These are phyloP conservation scores for Citrullus mucosospermus DNA, from an alignment of 306 rosid species.

Conservation along the genomic window DNA sequence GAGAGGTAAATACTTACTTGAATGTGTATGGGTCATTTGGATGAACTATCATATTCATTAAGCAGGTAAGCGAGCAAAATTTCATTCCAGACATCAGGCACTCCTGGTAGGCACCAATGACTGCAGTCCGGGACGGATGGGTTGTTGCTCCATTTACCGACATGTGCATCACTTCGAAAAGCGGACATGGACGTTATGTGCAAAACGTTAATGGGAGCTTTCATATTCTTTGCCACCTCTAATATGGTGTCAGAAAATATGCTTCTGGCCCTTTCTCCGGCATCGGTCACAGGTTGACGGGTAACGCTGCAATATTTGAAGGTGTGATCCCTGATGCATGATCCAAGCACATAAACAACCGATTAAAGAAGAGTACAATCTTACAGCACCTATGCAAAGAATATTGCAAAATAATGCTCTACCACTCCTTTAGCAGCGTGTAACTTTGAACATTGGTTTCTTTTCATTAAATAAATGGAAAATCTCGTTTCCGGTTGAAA, in stretches of 20 bases:
- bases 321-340: conserved; percentile 40
- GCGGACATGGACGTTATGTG: conserved; percentile 72
- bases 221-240: conserved; percentile 43
- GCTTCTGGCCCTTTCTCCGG: conserved; percentile 39
- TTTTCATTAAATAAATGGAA: background rate
- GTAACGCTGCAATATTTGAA: conserved; percentile 53
- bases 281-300: conserved; percentile 41
- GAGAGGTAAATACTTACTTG: background rate
- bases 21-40: conserved; percentile 2
- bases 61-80: conserved; percentile 53
- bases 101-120: conserved; percentile 99
- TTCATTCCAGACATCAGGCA: conserved; percentile 97
- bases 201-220: conserved; percentile 29
- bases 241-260: conserved; percentile 47
- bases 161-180: conserved; percentile 74
- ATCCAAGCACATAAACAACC: conserved; percentile 11
- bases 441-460: background rate
- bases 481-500: background rate
- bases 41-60: conserved; percentile 10
- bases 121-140: conserved; percentile 84
- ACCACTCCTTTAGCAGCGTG: background rate
- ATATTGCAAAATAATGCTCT: background rate
- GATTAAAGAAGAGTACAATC: background rate
- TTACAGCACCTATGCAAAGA: background rate
- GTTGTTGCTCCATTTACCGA: conserved; percentile 64